Evolutionary conservation across 2,329 filamentous ascomycete species (phyloP), one percentile per base, ranked within the genome.

Genomic region (Sclerotinia nivalis): DNA sequence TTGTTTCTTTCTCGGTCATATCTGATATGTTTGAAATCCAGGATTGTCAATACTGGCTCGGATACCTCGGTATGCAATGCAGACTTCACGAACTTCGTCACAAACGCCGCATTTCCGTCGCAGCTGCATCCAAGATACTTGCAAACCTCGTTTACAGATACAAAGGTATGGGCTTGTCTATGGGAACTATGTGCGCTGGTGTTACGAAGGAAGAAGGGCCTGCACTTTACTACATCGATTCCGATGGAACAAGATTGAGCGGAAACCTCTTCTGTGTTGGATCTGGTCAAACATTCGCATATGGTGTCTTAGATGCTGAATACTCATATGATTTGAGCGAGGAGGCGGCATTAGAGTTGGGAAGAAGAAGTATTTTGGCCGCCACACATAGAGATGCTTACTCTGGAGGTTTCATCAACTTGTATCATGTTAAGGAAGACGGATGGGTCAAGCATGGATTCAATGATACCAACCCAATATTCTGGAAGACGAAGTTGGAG

Each of bases 31-130:
- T 43, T 25, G n/a, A 50, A 34, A 58, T 45, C 55, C 65, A 91
- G 89, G 96, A 99, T 84, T 99, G 96, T 83, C 96, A 98, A 89
- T 98, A 97, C 88, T 99, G 96, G 96, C 91, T 99, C 74, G 94
- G 93, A 79, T 99, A 97, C 86, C 88, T 99, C 75, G 96, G 95
- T 78, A 97, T 98, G 91, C 94, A 99, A 86, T 99, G 96, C 85
- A 93, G 96, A 71, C 92, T 99, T 74, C 95, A 99, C 85, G 96
- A 99, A 86, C 94, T 99, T 78, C 93, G 96, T 75, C 95, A 99
- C 87, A 99, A 99, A 87, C 93, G 93, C 81, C 93, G 96, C 80
- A 99, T 99, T 85, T 96, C 93, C 72, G 96, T 99, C 74, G 95
- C 96, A 59, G 96, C 96, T 60, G 96, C 96, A 68, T 96, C 92